These are phyloP conservation scores for Phoenix dactylifera DNA, from an alignment of 176 grass and related monocot species.

Conservation along the genomic window DNA sequence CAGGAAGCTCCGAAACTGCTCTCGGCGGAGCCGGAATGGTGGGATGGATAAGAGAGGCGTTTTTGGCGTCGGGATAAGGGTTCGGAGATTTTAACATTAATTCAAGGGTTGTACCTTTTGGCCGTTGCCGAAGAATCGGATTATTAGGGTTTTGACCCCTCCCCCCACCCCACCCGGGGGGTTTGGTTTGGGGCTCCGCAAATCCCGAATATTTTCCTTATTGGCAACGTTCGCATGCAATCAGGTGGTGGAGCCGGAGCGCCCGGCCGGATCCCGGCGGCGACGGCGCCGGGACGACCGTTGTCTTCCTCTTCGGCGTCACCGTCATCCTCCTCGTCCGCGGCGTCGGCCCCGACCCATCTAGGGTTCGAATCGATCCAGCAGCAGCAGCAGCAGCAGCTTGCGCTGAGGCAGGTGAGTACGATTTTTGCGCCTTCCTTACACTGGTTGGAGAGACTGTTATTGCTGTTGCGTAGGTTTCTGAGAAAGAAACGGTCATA, in stretches of 20 bases:
- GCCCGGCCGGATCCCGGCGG: constrained; percentile 11
- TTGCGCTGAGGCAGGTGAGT: constrained; percentile 35
- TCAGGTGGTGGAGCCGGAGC: background rate
- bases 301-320: constrained; percentile 19
- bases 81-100: too few species aligned
- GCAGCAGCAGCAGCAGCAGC: constrained; percentile 34
- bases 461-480: constrained; percentile 11
- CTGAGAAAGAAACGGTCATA: constrained; percentile 16
- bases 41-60: too few species aligned
- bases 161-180: too few species aligned
- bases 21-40: too few species aligned
- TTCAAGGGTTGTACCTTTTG: too few species aligned
- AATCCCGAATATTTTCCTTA: too few species aligned
- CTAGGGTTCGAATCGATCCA: constrained; percentile 35
- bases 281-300: constrained; percentile 1
- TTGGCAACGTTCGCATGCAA: constrained; percentile 6
- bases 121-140: too few species aligned
- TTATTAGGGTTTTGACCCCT: too few species aligned
- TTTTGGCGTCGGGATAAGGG: too few species aligned
- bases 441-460: background rate
- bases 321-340: constrained; percentile 23
- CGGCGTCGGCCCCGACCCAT: constrained; percentile 27
- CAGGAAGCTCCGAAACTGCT: too few species aligned
- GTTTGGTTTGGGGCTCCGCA: too few species aligned
- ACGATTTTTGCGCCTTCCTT: constrained; percentile 3